Conservation (phyloP, 768 basidiomycete genomes). For the Podaxis sp. region DNA sequence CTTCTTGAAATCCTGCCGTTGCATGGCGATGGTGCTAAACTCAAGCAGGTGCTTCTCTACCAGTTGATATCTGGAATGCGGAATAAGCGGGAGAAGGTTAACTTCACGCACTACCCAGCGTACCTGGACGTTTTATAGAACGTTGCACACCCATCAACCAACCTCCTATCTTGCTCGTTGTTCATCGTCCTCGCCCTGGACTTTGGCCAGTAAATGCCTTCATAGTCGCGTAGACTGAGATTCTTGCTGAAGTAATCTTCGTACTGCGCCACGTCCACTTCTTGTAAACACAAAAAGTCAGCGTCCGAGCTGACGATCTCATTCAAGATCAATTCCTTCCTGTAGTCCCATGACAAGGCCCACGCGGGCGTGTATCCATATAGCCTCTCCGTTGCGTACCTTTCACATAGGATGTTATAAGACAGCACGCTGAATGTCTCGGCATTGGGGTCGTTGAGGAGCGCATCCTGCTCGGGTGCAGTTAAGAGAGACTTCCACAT, state of each 20-base stretch:
- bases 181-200: constrained; percentile 90
- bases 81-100: constrained; percentile 13
- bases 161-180: constrained; percentile 69
- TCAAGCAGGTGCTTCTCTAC: constrained; percentile 93
- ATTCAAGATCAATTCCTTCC: constrained; percentile 81
- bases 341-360: constrained; percentile 95
- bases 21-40: constrained; percentile 90
- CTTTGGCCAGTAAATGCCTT: constrained; percentile 90
- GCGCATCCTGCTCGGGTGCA: constrained; percentile 53
- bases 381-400: constrained; percentile 79
- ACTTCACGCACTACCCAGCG: constrained; percentile 27
- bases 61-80: constrained; percentile 67
- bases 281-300: constrained; percentile 93
- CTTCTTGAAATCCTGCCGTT: constrained; percentile 90
- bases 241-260: constrained; percentile 85
- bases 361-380: constrained; percentile 97
- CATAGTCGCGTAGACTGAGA: constrained; percentile 74
- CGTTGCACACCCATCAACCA: constrained; percentile 94
- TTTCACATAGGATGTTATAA: constrained; percentile 95
- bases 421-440: constrained; percentile 81
- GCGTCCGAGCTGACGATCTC: constrained; percentile 79
- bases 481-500: constrained; percentile 65
- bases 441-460: constrained; percentile 55
- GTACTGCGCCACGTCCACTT: constrained; percentile 90
- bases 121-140: constrained; percentile 91